Conservation (phyloP, 163 green algal genomes). For the Scenedesmus sp. region DNA sequence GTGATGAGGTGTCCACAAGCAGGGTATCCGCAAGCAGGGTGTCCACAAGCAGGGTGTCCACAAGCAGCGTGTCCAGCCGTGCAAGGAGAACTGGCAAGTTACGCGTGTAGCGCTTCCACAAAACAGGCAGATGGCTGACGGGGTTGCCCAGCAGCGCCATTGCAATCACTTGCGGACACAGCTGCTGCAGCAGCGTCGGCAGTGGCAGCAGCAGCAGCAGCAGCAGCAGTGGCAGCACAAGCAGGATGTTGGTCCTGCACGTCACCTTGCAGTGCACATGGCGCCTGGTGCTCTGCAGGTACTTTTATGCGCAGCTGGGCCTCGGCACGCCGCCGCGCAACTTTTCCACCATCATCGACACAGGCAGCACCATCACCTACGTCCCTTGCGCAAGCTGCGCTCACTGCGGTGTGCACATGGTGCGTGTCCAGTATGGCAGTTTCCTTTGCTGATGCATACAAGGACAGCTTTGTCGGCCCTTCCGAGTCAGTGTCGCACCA, state of each 20-base stretch:
- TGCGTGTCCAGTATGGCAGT: background rate
- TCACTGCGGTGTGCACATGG: constrained; percentile 45
- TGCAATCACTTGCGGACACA: background rate
- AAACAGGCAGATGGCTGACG: background rate
- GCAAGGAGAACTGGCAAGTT: background rate
- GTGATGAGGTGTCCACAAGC: background rate
- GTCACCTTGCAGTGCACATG: background rate
- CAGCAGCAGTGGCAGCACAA: background rate
- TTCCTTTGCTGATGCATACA: background rate
- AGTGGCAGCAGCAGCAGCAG: background rate
- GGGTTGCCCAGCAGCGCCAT: no score
- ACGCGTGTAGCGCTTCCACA: no score
- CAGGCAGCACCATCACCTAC: constrained; percentile 96
- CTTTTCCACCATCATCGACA: constrained; percentile 96
- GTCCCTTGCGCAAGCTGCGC: constrained; percentile 87
- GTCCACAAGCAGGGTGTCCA: background rate
- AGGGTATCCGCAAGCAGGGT: background rate
- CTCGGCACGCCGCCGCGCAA: constrained; percentile 85
- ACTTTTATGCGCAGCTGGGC: constrained; percentile 91
- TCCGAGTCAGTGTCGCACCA: background rate
- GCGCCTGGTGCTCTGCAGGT: constrained; percentile 66
- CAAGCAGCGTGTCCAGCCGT: background rate
- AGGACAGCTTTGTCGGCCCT: no score
- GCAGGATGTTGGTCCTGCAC: background rate
- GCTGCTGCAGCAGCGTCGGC: background rate